Base-by-base conservation (phyloP, 768 basidiomycete species). In the Paxillus involutus region DNA sequence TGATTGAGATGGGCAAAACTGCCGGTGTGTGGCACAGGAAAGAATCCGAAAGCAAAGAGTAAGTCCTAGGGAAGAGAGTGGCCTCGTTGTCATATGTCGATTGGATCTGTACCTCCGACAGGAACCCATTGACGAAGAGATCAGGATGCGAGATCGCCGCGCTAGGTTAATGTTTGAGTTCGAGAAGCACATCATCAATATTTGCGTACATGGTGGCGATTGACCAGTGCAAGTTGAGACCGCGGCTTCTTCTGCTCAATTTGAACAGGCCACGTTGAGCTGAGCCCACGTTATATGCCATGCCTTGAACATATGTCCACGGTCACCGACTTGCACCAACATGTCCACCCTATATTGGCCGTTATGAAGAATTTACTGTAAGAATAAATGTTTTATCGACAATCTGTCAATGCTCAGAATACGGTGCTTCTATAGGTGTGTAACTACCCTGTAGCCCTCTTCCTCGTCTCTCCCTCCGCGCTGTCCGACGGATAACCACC, bases 361-460 rank as follows among this genome's bases (percentile, higher is more conserved):
- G 32, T 32, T 9, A 32, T 21, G 26, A 6, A 26, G 26, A 26
- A 5, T 26, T 26, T 26, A 26, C 26, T 26, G 3, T 26, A 26
- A 26, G 26, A 5, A 26, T 26, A 26, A 26, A 4, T 26, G 26
- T 26, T 26, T 26, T 26, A 26, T 26, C 26, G 5, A 26, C 26
- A 26, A 26, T 26, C 26, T 26, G 26, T 26, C 26, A 26, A 26
- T 26, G 26, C 26, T 26, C 26, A 26, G 26, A 26, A 26, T 26
- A 26, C 35, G 35, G 13, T 49, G 61, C 64, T 72, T 72, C 71
- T 71, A 72, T 64, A 53, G 54, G 44, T 49, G 52, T 59, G 61
- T 66, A 68, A 56, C 69, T 68, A 76, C 47, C 70, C 70, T 46
- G 79, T 81, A 52, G 82, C 81, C 67, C 76, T 80, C 66, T 67